phyloP scores from a whole-genome alignment of 192 early-diverging fungal genomes.

The Coemansia sp. region DNA sequence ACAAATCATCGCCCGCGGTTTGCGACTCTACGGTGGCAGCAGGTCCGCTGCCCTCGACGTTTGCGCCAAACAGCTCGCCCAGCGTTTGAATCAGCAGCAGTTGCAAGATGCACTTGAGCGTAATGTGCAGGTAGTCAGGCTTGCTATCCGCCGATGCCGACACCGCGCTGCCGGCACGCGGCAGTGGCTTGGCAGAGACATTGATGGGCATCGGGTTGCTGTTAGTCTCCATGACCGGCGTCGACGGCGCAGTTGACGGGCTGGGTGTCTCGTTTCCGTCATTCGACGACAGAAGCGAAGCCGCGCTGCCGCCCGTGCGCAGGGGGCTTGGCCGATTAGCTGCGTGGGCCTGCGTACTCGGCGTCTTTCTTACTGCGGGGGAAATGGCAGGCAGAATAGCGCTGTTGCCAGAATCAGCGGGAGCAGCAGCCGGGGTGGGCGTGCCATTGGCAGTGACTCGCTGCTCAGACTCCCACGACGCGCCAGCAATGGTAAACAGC shows the following conservation, averaged over 20 bases:
- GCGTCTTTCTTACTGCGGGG: slow-evolving; percentile 8
- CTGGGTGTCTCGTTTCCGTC: slow-evolving; percentile 36
- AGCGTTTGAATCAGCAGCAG: slow-evolving; percentile 88
- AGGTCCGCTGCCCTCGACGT: slow-evolving; percentile 58
- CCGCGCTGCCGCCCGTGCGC: slow-evolving; percentile 28
- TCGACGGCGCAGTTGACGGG: slow-evolving; percentile 9
- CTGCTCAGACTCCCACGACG: slow-evolving; percentile 23
- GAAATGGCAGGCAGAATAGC: slow-evolving; percentile 21
- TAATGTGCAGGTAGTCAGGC: slow-evolving; percentile 83
- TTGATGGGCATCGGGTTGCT: background rate
- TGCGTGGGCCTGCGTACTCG: slow-evolving; percentile 9
- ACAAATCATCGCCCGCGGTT: slow-evolving; percentile 38
- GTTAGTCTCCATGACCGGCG: background rate
- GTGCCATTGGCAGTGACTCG: background rate
- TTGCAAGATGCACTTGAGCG: slow-evolving; percentile 89
- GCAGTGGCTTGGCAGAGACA: slow-evolving; percentile 10
- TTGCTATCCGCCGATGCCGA: slow-evolving; percentile 26
- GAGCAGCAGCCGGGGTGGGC: background rate
- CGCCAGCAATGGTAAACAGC: slow-evolving; percentile 50
- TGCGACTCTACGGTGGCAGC: slow-evolving; percentile 22
- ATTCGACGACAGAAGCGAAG: slow-evolving; percentile 20
- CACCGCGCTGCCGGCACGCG: slow-evolving; percentile 7
- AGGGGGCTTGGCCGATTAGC: slow-evolving; percentile 35
- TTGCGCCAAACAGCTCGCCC: slow-evolving; percentile 70
- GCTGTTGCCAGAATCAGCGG: background rate